Base-by-base conservation (phyloP, 2,329 filamentous ascomycete genomes). In the Penicillium sp. region DNA sequence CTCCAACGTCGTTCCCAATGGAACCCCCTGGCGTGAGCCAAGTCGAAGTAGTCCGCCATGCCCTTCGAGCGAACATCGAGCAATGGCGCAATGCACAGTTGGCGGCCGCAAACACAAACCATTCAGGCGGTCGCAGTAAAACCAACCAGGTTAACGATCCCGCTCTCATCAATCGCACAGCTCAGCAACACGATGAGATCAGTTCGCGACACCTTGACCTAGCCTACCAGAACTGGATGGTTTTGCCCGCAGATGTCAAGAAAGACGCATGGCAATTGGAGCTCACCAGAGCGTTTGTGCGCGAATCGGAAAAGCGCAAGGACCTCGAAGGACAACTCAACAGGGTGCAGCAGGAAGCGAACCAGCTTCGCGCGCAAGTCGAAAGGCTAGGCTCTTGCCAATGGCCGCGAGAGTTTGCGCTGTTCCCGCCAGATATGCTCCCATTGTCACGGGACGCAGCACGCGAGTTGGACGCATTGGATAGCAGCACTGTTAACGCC, bases 1-100 rank as follows among this genome's bases (percentile, higher is more conserved):
- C 88, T 0, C 79, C 84, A 20, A 84, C 86, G 3, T 94, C 90
- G 0, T 96, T 93, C 85, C 91, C 91, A 0, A 83, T 96, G 30
- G 78, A 84, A 21, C 86, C 89, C 1, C 92, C 92, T 0, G 86
- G 84, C 1, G 79, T 85, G 60, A 83, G 86, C 62, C 90, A 96
- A 70, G 85, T 85, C 51, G 85, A 89, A 16, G 87, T 90, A 1
- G 77, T 97, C 16, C 80, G 83, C 43, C 74, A 80, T 52, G 86
- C 83, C 56, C 88, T 94, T 55, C 77, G 80, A 14, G 82, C 87
- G 30, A 82, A 88, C 57, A 89, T 93, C 60, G 77, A 79, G 42
- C 79, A 80, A 60, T 90, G 86, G 84, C 86, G 82, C 61, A 70
- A 82, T 5, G 71, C 76, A 52, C 71, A 74, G 43, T 62, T 76